phyloP scores from a whole-genome alignment of 2,329 filamentous ascomycete species.

The Myrmaecium sp. region DNA sequence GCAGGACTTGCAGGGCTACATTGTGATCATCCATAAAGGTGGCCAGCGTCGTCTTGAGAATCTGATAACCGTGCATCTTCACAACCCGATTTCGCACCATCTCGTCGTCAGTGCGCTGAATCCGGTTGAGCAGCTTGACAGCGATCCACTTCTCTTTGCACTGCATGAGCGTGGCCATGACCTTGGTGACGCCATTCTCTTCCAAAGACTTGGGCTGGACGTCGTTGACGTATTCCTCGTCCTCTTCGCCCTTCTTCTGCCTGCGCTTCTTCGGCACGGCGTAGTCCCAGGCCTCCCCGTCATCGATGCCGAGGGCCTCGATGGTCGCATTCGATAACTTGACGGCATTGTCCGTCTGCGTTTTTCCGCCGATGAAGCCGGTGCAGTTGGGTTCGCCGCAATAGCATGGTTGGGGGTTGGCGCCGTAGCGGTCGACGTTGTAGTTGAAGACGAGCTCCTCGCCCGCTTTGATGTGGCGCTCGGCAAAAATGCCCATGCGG shows the following conservation, averaged over 20 bases:
- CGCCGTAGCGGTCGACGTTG: slow-evolving; percentile 95
- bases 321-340: slow-evolving; percentile 81
- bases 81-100: slow-evolving; percentile 76
- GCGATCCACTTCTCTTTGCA: slow-evolving; percentile 99
- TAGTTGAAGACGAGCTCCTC: slow-evolving; percentile 99
- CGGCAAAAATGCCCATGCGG: slow-evolving; percentile 96
- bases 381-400: slow-evolving; percentile 90
- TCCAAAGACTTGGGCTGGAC: slow-evolving; percentile 63
- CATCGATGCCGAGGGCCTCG: slow-evolving; percentile 89
- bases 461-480: slow-evolving; percentile 66
- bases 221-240: slow-evolving; percentile 90
- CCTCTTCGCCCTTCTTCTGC: slow-evolving; percentile 86
- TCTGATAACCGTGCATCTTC: slow-evolving; percentile 93
- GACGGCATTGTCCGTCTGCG: slow-evolving; percentile 86
- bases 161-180: slow-evolving; percentile 93
- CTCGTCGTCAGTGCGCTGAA: slow-evolving; percentile 75
- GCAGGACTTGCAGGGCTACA: slow-evolving; percentile 72
- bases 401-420: slow-evolving; percentile 92
- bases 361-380: slow-evolving; percentile 93
- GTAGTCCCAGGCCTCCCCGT: slow-evolving; percentile 82
- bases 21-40: slow-evolving; percentile 83
- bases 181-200: slow-evolving; percentile 73
- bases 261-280: slow-evolving; percentile 75
- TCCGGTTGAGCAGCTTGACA: slow-evolving; percentile 79
- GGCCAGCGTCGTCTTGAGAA: slow-evolving; percentile 71